Percentiles rank a stretch among this genome's conserved stretches.
Conservation (phyloP, 2,329 filamentous ascomycete species). For the Tolypocladium capitatum region DNA sequence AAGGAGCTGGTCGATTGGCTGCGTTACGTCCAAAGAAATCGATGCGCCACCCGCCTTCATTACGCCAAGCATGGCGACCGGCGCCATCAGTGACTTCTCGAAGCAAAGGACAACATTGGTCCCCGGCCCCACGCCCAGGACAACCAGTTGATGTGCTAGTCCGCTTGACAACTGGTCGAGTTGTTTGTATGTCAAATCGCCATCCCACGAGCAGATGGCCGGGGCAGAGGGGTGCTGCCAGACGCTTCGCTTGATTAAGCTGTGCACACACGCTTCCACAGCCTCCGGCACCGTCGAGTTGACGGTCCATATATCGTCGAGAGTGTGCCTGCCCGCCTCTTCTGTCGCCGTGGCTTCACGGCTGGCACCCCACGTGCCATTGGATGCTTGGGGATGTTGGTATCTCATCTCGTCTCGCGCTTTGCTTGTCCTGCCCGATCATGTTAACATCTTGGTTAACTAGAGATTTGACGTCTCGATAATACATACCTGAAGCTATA, state of each 20-base stretch:
- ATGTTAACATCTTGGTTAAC: neutral
- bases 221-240: conserved; percentile 15
- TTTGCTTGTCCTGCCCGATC: neutral
- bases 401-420: neutral
- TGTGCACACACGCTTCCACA: conserved; percentile 21
- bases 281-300: conserved; percentile 6
- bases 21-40: conserved; percentile 13
- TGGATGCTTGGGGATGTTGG: neutral
- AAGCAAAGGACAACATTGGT: conserved; percentile 9
- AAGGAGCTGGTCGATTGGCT: conserved; percentile 6
- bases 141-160: conserved; percentile 5
- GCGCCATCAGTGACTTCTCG: conserved; percentile 11
- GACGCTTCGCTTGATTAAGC: conserved; percentile 24
- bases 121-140: conserved; percentile 13
- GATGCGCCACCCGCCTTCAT: conserved; percentile 10
- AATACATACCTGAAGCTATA: neutral
- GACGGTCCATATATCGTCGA: conserved; percentile 4
- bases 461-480: neutral
- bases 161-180: conserved; percentile 10
- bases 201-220: conserved; percentile 32
- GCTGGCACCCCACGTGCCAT: neutral
- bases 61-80: conserved; percentile 10
- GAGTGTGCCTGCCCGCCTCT: neutral
- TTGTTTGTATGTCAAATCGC: conserved; percentile 25
- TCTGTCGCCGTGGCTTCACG: conserved; percentile 3